Evolutionary conservation across 768 basidiomycete genomes (phyloP).

Genomic region (Dioszegia aurantiaca): DNA sequence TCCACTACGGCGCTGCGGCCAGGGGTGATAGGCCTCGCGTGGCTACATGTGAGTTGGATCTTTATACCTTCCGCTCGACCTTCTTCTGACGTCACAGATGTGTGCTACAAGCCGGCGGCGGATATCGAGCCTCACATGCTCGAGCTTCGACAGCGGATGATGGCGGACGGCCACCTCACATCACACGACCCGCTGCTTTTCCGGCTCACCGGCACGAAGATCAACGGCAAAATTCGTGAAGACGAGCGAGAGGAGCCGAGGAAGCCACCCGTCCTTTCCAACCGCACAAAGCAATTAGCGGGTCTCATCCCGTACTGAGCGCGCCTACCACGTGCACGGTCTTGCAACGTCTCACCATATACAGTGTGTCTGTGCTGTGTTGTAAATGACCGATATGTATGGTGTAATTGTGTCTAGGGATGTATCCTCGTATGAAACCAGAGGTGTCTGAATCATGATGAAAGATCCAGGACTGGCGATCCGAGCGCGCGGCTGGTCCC

Average conservation of each 20-base stretch:
- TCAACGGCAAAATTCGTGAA: conserved; percentile 5
- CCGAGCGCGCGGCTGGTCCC: too few species aligned
- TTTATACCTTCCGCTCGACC: background rate
- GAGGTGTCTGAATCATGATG: too few species aligned
- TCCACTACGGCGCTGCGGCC: conserved; percentile 49
- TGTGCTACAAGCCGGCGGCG: conserved; percentile 49
- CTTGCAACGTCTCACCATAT: too few species aligned
- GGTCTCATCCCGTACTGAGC: conserved; percentile 23
- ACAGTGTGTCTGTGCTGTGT: too few species aligned
- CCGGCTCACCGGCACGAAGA: conserved; percentile 20
- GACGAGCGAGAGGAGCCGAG: conserved; percentile 20
- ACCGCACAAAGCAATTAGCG: conserved; percentile 24
- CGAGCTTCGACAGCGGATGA: conserved; percentile 25
- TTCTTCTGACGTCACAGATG: conserved; percentile 27
- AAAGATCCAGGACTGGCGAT: too few species aligned
- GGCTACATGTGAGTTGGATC: conserved; percentile 44
- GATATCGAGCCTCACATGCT: conserved; percentile 29
- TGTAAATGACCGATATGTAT: too few species aligned
- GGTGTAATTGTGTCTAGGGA: too few species aligned
- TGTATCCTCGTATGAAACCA: too few species aligned
- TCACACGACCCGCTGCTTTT: conserved; percentile 41
- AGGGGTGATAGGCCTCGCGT: conserved; percentile 36
- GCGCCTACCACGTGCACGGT: too few species aligned
- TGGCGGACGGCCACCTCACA: conserved; percentile 29
- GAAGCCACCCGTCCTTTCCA: conserved; percentile 18